A percentile compares a stretch with the other conserved stretches of the same genome.
phyloP scores from a whole-genome alignment of 2,329 filamentous ascomycete genomes.

The Aureobasidium leucospermi region DNA sequence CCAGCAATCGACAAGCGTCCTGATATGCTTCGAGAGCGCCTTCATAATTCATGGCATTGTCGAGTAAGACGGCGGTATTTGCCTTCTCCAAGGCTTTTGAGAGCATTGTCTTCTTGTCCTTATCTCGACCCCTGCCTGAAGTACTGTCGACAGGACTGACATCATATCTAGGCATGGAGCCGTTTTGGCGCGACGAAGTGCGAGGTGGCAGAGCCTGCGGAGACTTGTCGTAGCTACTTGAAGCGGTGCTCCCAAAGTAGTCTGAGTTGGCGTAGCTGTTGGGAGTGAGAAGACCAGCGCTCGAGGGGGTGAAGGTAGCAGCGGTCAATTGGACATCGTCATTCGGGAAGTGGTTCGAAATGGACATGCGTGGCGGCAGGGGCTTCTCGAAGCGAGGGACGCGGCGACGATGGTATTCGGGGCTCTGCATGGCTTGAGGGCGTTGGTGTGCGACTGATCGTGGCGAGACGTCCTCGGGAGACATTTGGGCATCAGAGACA shows the following conservation, averaged over 20 bases:
- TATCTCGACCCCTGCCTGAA: slow-evolving; percentile 29
- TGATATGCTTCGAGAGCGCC: slow-evolving; percentile 83
- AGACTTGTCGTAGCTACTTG: slow-evolving; percentile 18
- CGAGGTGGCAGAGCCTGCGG: slow-evolving; percentile 21
- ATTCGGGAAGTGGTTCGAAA: not conserved
- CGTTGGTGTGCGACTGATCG: not conserved
- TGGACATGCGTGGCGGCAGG: slow-evolving; percentile 1
- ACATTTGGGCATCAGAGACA: not conserved
- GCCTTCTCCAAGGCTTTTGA: slow-evolving; percentile 93
- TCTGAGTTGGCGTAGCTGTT: slow-evolving; percentile 22
- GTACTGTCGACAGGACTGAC: slow-evolving; percentile 8
- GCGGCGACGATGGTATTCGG: slow-evolving; percentile 7
- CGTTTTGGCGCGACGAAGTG: slow-evolving; percentile 17
- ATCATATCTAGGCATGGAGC: slow-evolving; percentile 15
- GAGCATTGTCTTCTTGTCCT: slow-evolving; percentile 80
- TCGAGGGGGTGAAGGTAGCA: slow-evolving; percentile 18
- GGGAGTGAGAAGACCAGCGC: slow-evolving; percentile 25
- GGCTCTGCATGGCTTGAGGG: not conserved
- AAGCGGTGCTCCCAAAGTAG: slow-evolving; percentile 25
- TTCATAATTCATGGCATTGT: slow-evolving; percentile 92
- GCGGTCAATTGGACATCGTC: not conserved
- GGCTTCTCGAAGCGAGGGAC: slow-evolving; percentile 7
- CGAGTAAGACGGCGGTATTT: slow-evolving; percentile 88
- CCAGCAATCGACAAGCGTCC: slow-evolving; percentile 81
- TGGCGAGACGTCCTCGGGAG: slow-evolving; percentile 11